Percentiles rank a stretch among this genome's conserved stretches.
Evolutionary conservation across 2,329 filamentous ascomycete species (phyloP).

Genomic region (Fusarium sp.): DNA sequence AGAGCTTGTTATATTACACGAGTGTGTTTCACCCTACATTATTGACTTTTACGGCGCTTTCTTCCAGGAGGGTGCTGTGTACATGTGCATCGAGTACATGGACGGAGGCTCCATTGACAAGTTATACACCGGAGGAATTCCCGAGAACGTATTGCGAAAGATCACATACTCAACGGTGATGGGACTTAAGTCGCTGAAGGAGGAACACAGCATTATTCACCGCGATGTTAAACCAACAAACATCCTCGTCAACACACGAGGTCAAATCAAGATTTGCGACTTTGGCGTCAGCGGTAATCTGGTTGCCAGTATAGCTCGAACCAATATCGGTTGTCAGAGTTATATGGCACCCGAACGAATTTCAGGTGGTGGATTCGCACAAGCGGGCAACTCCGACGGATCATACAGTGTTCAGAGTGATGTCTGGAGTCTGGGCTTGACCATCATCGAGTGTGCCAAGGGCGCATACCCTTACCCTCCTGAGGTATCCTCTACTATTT

Average conservation of each 20-base stretch:
- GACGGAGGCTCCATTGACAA: constrained; percentile 98
- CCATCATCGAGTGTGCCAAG: constrained; percentile 95
- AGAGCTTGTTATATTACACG: constrained; percentile 95
- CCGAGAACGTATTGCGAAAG: constrained; percentile 87
- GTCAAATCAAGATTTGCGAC: constrained; percentile 97
- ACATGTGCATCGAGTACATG: constrained; percentile 99
- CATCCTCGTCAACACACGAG: constrained; percentile 88
- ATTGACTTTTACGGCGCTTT: constrained; percentile 99
- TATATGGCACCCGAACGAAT: constrained; percentile 99
- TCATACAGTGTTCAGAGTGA: constrained; percentile 98
- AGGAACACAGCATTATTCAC: constrained; percentile 99
- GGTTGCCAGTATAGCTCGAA: constrained; percentile 97
- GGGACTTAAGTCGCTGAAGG: constrained; percentile 92
- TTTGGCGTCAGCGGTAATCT: constrained; percentile 97
- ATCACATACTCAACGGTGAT: constrained; percentile 91
- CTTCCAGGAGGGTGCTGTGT: constrained; percentile 98
- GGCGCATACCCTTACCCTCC: constrained; percentile 96
- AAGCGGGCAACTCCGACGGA: constrained; percentile 76
- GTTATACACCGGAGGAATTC: constrained; percentile 89
- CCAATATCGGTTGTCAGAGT: constrained; percentile 98
- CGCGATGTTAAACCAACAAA: constrained; percentile 99
- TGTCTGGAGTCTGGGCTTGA: constrained; percentile 95
- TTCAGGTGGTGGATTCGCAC: constrained; percentile 82
- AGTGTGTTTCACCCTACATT: constrained; percentile 94
- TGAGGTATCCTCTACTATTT: constrained; percentile 98